Percentiles rank a stretch among this genome's conserved stretches.
phyloP scores from a whole-genome alignment of 768 basidiomycete genomes.

The Tephrocybe rancida region DNA sequence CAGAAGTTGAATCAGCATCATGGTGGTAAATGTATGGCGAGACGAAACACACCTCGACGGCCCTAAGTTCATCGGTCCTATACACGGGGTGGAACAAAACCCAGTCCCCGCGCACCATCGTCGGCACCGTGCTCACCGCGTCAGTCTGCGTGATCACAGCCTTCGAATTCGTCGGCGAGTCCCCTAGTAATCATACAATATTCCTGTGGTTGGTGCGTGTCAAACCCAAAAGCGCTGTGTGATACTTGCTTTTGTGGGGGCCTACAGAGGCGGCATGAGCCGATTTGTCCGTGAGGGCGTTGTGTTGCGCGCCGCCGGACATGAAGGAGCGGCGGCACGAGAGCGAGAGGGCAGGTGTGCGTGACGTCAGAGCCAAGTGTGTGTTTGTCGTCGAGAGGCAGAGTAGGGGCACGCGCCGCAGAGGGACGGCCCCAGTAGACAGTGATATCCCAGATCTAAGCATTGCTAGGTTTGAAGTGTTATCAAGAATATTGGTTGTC shows the following conservation, averaged over 20 bases:
- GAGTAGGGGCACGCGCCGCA: conserved; percentile 11
- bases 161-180: conserved; percentile 17
- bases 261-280: conserved; percentile 19
- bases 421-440: conserved; percentile 5
- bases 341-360: not conserved
- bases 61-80: conserved; percentile 66
- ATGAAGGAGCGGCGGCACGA: conserved; percentile 19
- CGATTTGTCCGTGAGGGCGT: conserved; percentile 19
- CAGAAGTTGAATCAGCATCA: not conserved
- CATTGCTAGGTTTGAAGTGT: not conserved
- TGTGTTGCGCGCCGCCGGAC: conserved; percentile 8
- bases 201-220: not conserved
- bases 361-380: conserved; percentile 9
- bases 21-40: not conserved
- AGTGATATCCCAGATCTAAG: conserved; percentile 13
- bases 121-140: conserved; percentile 56
- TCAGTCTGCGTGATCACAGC: conserved; percentile 39
- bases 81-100: conserved; percentile 95
- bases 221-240: not conserved
- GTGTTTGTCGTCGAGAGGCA: not conserved
- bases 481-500: not conserved
- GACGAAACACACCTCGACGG: conserved; percentile 59
- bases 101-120: conserved; percentile 75
- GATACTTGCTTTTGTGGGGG: conserved; percentile 21
- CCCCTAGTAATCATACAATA: conserved; percentile 10